phyloP scores from a whole-genome alignment of 345 rosid genomes.

The Schrenkiella parvula region DNA sequence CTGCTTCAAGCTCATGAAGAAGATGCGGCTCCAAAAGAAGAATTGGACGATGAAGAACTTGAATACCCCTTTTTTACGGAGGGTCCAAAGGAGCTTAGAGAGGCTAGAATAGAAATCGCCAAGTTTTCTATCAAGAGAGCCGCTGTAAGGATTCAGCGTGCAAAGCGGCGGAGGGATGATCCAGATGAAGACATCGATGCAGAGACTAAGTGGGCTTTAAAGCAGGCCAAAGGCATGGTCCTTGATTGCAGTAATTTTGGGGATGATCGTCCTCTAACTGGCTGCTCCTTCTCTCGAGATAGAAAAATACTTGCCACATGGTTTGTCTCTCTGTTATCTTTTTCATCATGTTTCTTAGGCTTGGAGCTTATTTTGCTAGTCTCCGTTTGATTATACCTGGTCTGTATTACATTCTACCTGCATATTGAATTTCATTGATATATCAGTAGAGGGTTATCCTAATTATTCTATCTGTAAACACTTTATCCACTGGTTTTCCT shows the following conservation, averaged over 20 bases:
- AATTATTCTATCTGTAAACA: not conserved
- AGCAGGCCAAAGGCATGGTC: constrained; percentile 54
- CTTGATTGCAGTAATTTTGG: constrained; percentile 90
- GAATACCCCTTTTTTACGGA: constrained; percentile 85
- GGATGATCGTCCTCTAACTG: constrained; percentile 85
- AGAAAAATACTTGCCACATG: constrained; percentile 87
- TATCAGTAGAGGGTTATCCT: not conserved
- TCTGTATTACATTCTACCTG: not conserved
- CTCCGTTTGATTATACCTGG: not conserved
- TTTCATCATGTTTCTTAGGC: not conserved
- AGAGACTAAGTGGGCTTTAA: constrained; percentile 72
- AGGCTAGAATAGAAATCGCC: constrained; percentile 74
- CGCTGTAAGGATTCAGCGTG: constrained; percentile 66
- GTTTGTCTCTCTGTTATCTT: constrained; percentile 37
- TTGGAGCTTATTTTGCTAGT: not conserved
- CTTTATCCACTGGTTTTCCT: not conserved
- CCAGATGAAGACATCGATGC: constrained; percentile 94
- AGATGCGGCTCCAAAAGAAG: constrained; percentile 54
- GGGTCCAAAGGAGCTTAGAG: constrained; percentile 66
- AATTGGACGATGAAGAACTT: constrained; percentile 55
- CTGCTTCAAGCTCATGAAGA: constrained; percentile 87
- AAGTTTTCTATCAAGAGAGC: constrained; percentile 67
- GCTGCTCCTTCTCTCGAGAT: constrained; percentile 85
- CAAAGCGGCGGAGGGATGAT: constrained; percentile 67
- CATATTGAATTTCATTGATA: not conserved